These are phyloP conservation scores for Raffaelea arxii DNA, from an alignment of 2,329 filamentous ascomycete genomes.

Conservation along the genomic window DNA sequence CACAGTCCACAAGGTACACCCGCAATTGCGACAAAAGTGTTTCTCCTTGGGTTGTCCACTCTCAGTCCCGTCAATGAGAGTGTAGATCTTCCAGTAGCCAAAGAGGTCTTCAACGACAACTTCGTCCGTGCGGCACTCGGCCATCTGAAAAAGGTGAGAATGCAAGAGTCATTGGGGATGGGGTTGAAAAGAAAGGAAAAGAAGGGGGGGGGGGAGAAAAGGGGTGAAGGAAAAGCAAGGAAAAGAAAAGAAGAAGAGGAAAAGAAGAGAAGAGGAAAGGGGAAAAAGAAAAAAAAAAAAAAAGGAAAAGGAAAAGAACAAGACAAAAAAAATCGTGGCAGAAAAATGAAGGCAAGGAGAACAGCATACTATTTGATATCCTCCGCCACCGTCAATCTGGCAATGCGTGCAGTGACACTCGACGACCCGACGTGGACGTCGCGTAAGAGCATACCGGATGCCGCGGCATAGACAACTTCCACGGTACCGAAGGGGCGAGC, in stretches of 20 bases:
- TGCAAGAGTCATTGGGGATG: too few species aligned
- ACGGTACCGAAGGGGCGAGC: constrained; percentile 4
- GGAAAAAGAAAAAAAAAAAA: neutral
- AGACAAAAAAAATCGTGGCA: neutral
- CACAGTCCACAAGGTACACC: constrained; percentile 14
- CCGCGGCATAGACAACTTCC: constrained; percentile 14
- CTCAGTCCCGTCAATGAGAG: constrained; percentile 9
- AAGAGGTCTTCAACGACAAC: constrained; percentile 13
- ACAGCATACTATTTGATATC: constrained; percentile 12
- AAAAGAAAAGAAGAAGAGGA: neutral
- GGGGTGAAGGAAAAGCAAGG: neutral
- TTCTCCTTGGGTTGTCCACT: constrained; percentile 15
- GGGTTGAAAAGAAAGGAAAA: neutral
- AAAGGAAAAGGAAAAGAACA: neutral
- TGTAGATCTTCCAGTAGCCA: constrained; percentile 12
- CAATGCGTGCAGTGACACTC: constrained; percentile 15
- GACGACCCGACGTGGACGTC: constrained; percentile 9
- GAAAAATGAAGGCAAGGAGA: neutral
- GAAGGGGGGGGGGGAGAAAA: neutral
- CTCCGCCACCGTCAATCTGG: constrained; percentile 11
- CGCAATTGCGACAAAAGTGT: constrained; percentile 15
- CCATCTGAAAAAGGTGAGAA: constrained; percentile 8
- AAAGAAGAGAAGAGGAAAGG: neutral
- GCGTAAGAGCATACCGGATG: constrained; percentile 12
- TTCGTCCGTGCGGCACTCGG: constrained; percentile 11